Evolutionary conservation across 192 early-diverging fungal genomes (phyloP).

Genomic region (Diversispora epigaea): DNA sequence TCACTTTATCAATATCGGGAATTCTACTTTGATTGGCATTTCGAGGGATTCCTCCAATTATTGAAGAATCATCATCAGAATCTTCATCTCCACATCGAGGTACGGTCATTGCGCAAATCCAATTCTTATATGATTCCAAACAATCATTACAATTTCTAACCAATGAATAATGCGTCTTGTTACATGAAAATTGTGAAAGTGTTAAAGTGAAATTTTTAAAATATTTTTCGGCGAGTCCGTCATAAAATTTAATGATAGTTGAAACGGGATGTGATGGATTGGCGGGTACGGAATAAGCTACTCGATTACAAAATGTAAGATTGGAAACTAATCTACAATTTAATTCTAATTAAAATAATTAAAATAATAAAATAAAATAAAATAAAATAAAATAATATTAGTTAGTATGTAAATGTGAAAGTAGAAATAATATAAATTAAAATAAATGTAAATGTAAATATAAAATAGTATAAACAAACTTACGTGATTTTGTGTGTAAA

Average conservation of each 20-base stretch:
- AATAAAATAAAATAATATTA: neutral
- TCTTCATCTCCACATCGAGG: slow-evolving; percentile 53
- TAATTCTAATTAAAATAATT: slow-evolving; percentile 28
- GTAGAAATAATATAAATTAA: no score
- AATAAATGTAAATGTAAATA: no score
- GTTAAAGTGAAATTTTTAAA: slow-evolving; percentile 52
- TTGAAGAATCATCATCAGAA: neutral
- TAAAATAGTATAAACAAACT: no score
- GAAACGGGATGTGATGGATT: slow-evolving; percentile 4
- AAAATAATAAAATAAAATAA: neutral
- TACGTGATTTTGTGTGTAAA: slow-evolving; percentile 39
- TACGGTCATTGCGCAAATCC: slow-evolving; percentile 56
- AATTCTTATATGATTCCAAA: slow-evolving; percentile 50
- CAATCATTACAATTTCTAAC: slow-evolving; percentile 58
- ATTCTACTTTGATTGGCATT: slow-evolving; percentile 29
- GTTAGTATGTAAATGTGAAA: no score
- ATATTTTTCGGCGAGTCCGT: slow-evolving; percentile 38
- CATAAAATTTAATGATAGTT: slow-evolving; percentile 48
- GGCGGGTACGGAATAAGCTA: slow-evolving; percentile 55
- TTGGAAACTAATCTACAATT: slow-evolving; percentile 54
- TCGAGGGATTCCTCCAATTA: neutral
- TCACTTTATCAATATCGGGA: slow-evolving; percentile 35
- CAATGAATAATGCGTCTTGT: slow-evolving; percentile 53
- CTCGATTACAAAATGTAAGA: slow-evolving; percentile 51
- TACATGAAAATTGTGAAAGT: slow-evolving; percentile 52